Base-by-base conservation (phyloP, 768 basidiomycete species). In the Gloeostereum incarnatum region DNA sequence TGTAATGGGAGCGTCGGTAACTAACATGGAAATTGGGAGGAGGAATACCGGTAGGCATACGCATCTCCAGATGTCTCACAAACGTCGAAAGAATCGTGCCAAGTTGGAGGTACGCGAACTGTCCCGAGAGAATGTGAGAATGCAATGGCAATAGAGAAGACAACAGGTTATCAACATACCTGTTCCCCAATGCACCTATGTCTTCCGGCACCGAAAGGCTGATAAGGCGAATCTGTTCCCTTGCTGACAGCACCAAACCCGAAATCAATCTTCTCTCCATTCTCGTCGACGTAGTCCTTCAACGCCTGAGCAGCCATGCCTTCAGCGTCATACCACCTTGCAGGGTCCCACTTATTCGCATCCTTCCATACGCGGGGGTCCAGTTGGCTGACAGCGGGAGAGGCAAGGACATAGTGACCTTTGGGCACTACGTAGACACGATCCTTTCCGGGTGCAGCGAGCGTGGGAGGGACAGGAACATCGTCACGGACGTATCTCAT, bases 171-270 rank as follows among this genome's bases (percentile, higher is more conserved):
- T n/a, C n/a, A 35, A 18, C n/a, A 18, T 25, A 46, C 68, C 54
- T 63, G 69, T 53, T 80, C 79, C 44, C 79, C 77, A 41, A 83
- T 81, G 55, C 77, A 83, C 34, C 81, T 65, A 60, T 84, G 81
- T 39, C 81, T 56, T 24, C 84, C 83, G 34, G 83, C 83, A 41
- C 83, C 83, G 47, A 86, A 86, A 2, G 83, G 84, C 51, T 82
- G 75, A 53, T 85, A 84, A 35, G 76, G 77, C 37, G 73, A 75
- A 26, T 79, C 75, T 14, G 80, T 83, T 37, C 80, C 80, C 58
- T 83, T 83, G 60, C 69, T 74, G 36, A 85, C 73, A 38, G 70
- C 65, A 36, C 83, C 83, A 53, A 78, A 86, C 2, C 83, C 83
- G 48, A 74, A 86, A 53, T 86, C 83, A 37, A 86, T 64, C 59